phyloP scores from a whole-genome alignment of 495 filamentous ascomycete species.

The Saxophila tyrrhenica region DNA sequence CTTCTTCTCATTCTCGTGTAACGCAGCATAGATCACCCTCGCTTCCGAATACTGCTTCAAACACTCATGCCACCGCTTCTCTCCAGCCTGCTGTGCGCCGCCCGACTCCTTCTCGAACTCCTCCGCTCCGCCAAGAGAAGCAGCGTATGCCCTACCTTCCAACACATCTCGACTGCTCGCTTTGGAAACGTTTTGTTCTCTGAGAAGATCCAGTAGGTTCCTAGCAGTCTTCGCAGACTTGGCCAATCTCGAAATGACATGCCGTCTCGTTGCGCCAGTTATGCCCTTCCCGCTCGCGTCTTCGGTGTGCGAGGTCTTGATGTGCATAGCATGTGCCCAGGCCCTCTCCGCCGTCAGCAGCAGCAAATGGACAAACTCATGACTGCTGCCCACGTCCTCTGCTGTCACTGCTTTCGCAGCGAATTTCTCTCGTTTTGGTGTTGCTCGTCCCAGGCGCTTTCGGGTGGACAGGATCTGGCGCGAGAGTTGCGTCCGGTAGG shows the following conservation, averaged over 20 bases:
- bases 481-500: constrained; percentile 69
- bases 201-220: constrained; percentile 53
- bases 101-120: constrained; percentile 64
- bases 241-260: constrained; percentile 74
- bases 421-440: constrained; percentile 76
- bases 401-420: constrained; percentile 60
- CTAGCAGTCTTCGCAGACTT: constrained; percentile 66
- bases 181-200: constrained; percentile 44
- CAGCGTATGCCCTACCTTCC: constrained; percentile 76
- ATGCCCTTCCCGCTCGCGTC: constrained; percentile 58
- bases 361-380: constrained; percentile 69
- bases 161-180: constrained; percentile 62
- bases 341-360: constrained; percentile 82
- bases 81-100: constrained; percentile 19
- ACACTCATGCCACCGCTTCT: constrained; percentile 61
- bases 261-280: constrained; percentile 64
- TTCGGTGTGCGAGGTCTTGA: constrained; percentile 73
- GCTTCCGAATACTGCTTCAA: constrained; percentile 63
- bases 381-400: constrained; percentile 63
- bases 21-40: constrained; percentile 67
- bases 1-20: constrained; percentile 51
- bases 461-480: constrained; percentile 72
- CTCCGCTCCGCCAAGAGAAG: constrained; percentile 59
- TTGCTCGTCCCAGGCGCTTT: constrained; percentile 71
- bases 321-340: constrained; percentile 92